A percentile compares a stretch with the other conserved stretches of the same genome.
Conservation (phyloP, 805 yeast species). For the Saccharomycopsis selenospora region DNA sequence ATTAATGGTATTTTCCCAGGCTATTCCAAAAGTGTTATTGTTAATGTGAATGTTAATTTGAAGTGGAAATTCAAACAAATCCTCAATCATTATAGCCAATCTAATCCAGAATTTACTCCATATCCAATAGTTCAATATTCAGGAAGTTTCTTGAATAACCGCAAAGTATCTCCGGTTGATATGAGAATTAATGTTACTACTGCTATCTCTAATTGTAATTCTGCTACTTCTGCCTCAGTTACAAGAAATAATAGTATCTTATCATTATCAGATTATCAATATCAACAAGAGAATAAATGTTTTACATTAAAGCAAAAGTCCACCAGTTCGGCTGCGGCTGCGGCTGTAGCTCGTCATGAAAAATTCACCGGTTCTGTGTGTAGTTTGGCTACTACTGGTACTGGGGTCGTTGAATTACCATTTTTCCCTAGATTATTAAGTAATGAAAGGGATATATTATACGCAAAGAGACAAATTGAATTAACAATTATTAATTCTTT, state of each 20-base stretch:
- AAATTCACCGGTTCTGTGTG: neutral
- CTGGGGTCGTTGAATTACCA: slow-evolving; percentile 14
- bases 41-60: slow-evolving; percentile 9
- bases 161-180: neutral
- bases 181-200: neutral
- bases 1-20: slow-evolving; percentile 20
- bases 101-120: neutral
- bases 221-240: no score
- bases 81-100: slow-evolving; percentile 4
- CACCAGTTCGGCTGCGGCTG: neutral
- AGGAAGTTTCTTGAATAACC: neutral
- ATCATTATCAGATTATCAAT: slow-evolving; percentile 1
- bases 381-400: neutral
- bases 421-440: slow-evolving; percentile 12
- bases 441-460: slow-evolving; percentile 12
- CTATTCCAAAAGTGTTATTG: slow-evolving; percentile 12
- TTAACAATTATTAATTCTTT: slow-evolving; percentile 12
- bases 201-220: neutral
- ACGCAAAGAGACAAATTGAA: slow-evolving; percentile 19
- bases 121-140: neutral
- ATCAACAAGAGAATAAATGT: neutral
- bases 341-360: neutral
- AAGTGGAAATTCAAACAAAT: slow-evolving; percentile 11
- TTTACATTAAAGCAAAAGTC: neutral
- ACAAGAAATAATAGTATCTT: no score